Evolutionary conservation across 2,329 filamentous ascomycete genomes (phyloP).

Genomic region (Ophiocordyceps camponoti-rufipedis): DNA sequence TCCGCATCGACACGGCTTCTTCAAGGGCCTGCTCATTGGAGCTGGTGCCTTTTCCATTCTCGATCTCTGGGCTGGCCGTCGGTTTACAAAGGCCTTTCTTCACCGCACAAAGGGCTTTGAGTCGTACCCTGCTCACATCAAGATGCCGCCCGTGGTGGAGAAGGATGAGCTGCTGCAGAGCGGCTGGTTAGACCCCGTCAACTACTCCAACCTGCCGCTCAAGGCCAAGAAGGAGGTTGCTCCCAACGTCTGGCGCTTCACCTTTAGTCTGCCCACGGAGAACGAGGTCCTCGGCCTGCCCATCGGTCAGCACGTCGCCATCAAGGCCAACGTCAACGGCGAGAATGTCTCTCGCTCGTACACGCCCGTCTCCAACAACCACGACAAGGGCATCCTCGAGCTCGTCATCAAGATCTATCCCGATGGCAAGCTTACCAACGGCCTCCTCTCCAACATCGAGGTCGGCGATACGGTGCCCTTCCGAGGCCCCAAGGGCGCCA

Average conservation of each 20-base stretch:
- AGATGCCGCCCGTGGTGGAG: slow-evolving; percentile 17
- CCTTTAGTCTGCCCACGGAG: slow-evolving; percentile 26
- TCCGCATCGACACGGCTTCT: slow-evolving; percentile 13
- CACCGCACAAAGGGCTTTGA: slow-evolving; percentile 10
- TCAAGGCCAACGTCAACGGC: slow-evolving; percentile 27
- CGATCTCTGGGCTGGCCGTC: too few relatives aligned
- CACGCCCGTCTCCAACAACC: slow-evolving; percentile 32
- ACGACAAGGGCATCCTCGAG: slow-evolving; percentile 27
- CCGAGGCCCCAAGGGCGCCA: slow-evolving; percentile 37
- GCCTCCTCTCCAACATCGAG: slow-evolving; percentile 26
- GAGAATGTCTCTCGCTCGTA: slow-evolving; percentile 31
- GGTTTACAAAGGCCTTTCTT: too few relatives aligned
- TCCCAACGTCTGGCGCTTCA: slow-evolving; percentile 25
- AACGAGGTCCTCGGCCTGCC: slow-evolving; percentile 31
- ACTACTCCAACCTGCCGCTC: slow-evolving; percentile 28
- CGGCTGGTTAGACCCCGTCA: slow-evolving; percentile 30
- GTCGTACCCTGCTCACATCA: slow-evolving; percentile 19
- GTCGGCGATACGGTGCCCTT: slow-evolving; percentile 31
- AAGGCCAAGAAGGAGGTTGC: slow-evolving; percentile 18
- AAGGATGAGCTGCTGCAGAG: slow-evolving; percentile 18
- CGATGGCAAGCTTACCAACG: slow-evolving; percentile 28
- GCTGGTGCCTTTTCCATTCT: slow-evolving; percentile 4
- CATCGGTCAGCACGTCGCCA: slow-evolving; percentile 36
- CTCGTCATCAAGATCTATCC: slow-evolving; percentile 33
- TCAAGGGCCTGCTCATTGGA: slow-evolving; percentile 19